phyloP scores from a whole-genome alignment of 495 filamentous ascomycete genomes.

The Aspergillus sparsus region DNA sequence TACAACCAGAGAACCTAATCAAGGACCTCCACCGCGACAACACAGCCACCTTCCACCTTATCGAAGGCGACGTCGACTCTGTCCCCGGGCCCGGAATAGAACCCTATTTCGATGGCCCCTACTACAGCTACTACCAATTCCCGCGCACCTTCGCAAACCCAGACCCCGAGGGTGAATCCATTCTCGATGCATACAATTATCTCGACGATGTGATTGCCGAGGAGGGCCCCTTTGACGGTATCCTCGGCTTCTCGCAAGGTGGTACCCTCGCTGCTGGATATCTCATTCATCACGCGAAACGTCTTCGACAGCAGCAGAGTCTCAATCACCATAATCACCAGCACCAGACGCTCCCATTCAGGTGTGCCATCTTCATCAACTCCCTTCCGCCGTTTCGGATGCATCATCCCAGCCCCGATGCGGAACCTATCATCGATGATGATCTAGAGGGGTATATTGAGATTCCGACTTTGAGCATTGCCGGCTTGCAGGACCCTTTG shows the following conservation, averaged over 20 bases:
- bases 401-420: slow-evolving; percentile 20
- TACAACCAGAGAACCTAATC: slow-evolving; percentile 30
- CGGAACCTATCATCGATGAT: slow-evolving; percentile 25
- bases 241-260: slow-evolving; percentile 44
- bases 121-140: slow-evolving; percentile 40
- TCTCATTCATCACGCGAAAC: slow-evolving; percentile 35
- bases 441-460: slow-evolving; percentile 28
- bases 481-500: slow-evolving; percentile 31
- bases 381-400: slow-evolving; percentile 36
- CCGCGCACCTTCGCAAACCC: slow-evolving; percentile 28
- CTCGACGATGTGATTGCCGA: slow-evolving; percentile 36
- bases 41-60: slow-evolving; percentile 35
- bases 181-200: slow-evolving; percentile 32
- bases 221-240: slow-evolving; percentile 42
- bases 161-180: slow-evolving; percentile 29
- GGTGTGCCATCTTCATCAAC: slow-evolving; percentile 42
- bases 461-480: slow-evolving; percentile 35
- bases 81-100: slow-evolving; percentile 36
- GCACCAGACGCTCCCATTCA: slow-evolving; percentile 25
- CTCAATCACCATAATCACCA: slow-evolving; percentile 20
- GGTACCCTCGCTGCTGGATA: slow-evolving; percentile 36
- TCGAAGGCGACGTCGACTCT: slow-evolving; percentile 39
- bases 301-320: too few species aligned
- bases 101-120: slow-evolving; percentile 38
- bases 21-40: slow-evolving; percentile 34